These are phyloP conservation scores for Phytophthora boehmeriae DNA, from an alignment of 352 stramenopile genomes.

Conservation along the genomic window DNA sequence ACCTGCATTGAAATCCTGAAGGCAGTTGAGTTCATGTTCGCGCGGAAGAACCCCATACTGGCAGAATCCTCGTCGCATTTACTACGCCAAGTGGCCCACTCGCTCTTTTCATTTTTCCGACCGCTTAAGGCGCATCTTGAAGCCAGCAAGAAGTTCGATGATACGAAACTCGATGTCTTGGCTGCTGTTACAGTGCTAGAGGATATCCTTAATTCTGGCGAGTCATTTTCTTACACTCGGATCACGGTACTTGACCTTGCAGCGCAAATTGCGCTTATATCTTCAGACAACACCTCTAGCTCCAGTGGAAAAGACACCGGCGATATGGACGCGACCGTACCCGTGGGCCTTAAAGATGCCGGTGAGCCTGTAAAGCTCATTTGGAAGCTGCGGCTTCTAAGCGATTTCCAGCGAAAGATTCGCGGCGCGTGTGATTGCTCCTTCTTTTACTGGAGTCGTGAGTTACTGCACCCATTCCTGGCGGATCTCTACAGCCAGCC, in stretches of 20 bases:
- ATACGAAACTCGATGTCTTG: slow-evolving; percentile 87
- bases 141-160: slow-evolving; percentile 87
- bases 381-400: slow-evolving; percentile 86
- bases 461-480: slow-evolving; percentile 89
- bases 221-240: slow-evolving; percentile 87
- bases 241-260: slow-evolving; percentile 83
- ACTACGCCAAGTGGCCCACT: slow-evolving; percentile 79
- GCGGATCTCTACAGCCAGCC: slow-evolving; percentile 81
- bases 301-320: slow-evolving; percentile 38
- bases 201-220: slow-evolving; percentile 80
- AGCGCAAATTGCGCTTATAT: slow-evolving; percentile 82
- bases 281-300: slow-evolving; percentile 46
- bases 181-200: slow-evolving; percentile 86
- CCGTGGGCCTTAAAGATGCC: slow-evolving; percentile 61
- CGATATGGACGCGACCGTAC: slow-evolving; percentile 41
- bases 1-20: slow-evolving; percentile 93
- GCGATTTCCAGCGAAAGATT: slow-evolving; percentile 90
- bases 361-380: slow-evolving; percentile 83
- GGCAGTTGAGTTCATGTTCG: slow-evolving; percentile 93
- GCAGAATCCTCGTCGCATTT: slow-evolving; percentile 77
- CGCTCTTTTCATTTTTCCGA: slow-evolving; percentile 81
- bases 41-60: slow-evolving; percentile 84
- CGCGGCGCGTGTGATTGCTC: slow-evolving; percentile 89
- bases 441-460: slow-evolving; percentile 94
- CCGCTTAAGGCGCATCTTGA: slow-evolving; percentile 84